Percentiles rank a stretch among this genome's conserved stretches.
These are phyloP conservation scores for Pichia nanzhaoensis DNA, from an alignment of 805 yeast species.

Conservation along the genomic window DNA sequence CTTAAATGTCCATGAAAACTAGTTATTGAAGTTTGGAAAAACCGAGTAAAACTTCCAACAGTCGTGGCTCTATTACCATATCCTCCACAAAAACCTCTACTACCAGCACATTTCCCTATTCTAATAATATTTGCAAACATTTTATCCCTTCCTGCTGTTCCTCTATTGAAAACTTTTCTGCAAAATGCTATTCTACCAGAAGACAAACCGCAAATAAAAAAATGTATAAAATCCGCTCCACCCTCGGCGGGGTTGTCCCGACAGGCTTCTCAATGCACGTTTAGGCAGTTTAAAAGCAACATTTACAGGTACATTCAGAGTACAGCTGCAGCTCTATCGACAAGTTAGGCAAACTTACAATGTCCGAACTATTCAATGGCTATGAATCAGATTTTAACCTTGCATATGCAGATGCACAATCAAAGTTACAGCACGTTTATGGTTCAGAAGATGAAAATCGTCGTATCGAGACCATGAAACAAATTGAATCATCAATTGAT, in stretches of 20 bases:
- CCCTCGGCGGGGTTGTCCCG: too few species aligned
- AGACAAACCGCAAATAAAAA: too few species aligned
- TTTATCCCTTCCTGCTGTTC: too few species aligned
- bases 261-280: too few species aligned
- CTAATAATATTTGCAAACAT: background rate
- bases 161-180: too few species aligned
- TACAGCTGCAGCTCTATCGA: too few species aligned
- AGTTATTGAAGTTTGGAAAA: slow-evolving; percentile 17
- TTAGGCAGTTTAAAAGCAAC: too few species aligned
- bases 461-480: slow-evolving; percentile 48
- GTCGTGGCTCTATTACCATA: background rate
- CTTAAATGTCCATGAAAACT: slow-evolving; percentile 75
- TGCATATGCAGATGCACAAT: slow-evolving; percentile 61
- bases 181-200: too few species aligned
- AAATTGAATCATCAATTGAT: slow-evolving; percentile 63
- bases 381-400: slow-evolving; percentile 70
- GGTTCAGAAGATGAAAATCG: slow-evolving; percentile 40
- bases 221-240: too few species aligned
- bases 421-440: slow-evolving; percentile 51
- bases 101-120: background rate
- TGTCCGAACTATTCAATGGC: slow-evolving; percentile 50
- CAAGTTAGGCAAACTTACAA: slow-evolving; percentile 1
- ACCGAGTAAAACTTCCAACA: background rate
- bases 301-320: too few species aligned
- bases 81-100: background rate